A percentile compares a stretch with the other conserved stretches of the same genome.
Conservation (phyloP, 2,329 filamentous ascomycete genomes). For the Botrytis sinoallii region DNA sequence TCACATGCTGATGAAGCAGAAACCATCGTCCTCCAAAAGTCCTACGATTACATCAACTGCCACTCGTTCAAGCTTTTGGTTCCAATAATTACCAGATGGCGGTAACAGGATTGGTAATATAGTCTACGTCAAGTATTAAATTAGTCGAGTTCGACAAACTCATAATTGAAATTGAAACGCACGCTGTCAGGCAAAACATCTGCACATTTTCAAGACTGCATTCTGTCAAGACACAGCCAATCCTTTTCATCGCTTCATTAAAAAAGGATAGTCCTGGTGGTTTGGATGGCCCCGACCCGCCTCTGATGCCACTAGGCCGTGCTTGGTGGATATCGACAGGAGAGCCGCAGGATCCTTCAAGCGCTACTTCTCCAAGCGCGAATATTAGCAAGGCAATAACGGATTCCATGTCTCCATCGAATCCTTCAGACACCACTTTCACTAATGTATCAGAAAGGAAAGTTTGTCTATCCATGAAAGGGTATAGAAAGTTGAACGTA, state of each 20-base stretch:
- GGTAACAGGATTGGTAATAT: slow-evolving; percentile 52
- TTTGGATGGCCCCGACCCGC: slow-evolving; percentile 44
- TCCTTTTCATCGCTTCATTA: slow-evolving; percentile 58
- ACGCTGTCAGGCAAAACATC: slow-evolving; percentile 55
- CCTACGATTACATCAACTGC: slow-evolving; percentile 40
- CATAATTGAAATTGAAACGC: slow-evolving; percentile 29
- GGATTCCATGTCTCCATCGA: slow-evolving; percentile 48
- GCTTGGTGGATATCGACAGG: slow-evolving; percentile 46
- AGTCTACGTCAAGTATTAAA: slow-evolving; percentile 39
- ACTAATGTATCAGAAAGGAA: slow-evolving; percentile 50
- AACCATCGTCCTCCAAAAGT: slow-evolving; percentile 58
- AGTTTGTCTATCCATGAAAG: slow-evolving; percentile 54
- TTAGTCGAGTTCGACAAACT: background rate
- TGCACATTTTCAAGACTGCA: slow-evolving; percentile 59
- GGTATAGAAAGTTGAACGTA: slow-evolving; percentile 56
- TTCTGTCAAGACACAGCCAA: slow-evolving; percentile 55
- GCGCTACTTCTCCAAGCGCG: slow-evolving; percentile 56
- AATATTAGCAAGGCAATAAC: slow-evolving; percentile 56
- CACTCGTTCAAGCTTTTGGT: background rate
- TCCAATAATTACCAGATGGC: slow-evolving; percentile 44
- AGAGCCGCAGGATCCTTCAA: slow-evolving; percentile 48
- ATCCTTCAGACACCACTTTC: slow-evolving; percentile 47
- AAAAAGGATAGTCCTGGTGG: slow-evolving; percentile 59
- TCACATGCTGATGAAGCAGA: slow-evolving; percentile 57
- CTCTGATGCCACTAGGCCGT: slow-evolving; percentile 50